Evolutionary conservation across 768 basidiomycete species (phyloP).

Genomic region (Kwoniella bestiolae): DNA sequence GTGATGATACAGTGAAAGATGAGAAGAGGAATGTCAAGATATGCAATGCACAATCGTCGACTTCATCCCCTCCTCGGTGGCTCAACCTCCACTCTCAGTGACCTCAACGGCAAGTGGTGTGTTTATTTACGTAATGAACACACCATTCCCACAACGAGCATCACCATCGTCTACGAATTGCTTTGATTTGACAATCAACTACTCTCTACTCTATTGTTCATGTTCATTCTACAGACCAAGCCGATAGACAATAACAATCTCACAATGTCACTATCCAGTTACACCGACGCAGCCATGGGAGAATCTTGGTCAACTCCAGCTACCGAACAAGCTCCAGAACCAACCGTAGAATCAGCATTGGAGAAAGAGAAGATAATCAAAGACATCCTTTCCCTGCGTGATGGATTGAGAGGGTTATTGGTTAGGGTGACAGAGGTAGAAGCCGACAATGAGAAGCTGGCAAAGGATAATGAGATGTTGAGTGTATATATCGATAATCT

Average conservation of each 20-base stretch:
- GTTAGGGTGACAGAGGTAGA: constrained; percentile 47
- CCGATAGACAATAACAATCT: neutral
- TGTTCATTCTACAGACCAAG: neutral
- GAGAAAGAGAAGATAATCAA: constrained; percentile 52
- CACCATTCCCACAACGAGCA: too few species aligned
- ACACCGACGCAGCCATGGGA: constrained; percentile 1
- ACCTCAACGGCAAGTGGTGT: too few species aligned
- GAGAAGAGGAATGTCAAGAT: too few species aligned
- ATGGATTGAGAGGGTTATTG: constrained; percentile 45
- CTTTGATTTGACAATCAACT: too few species aligned
- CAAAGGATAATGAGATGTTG: constrained; percentile 52
- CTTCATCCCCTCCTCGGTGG: too few species aligned
- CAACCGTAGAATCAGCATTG: constrained; percentile 41
- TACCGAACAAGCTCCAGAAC: constrained; percentile 14
- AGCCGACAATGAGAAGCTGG: constrained; percentile 46
- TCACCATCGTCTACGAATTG: too few species aligned
- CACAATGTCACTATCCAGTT: constrained; percentile 10
- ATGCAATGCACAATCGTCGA: too few species aligned
- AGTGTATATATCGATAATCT: constrained; percentile 53
- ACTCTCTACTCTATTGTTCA: neutral
- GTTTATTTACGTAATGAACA: too few species aligned
- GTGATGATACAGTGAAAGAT: neutral
- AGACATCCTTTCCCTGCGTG: constrained; percentile 42
- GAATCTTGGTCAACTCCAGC: constrained; percentile 15
- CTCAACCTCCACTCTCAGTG: too few species aligned